Percentiles rank a stretch among this genome's conserved stretches.
Conservation (phyloP, 306 rosid genomes). For the Vachellia collinsii region DNA sequence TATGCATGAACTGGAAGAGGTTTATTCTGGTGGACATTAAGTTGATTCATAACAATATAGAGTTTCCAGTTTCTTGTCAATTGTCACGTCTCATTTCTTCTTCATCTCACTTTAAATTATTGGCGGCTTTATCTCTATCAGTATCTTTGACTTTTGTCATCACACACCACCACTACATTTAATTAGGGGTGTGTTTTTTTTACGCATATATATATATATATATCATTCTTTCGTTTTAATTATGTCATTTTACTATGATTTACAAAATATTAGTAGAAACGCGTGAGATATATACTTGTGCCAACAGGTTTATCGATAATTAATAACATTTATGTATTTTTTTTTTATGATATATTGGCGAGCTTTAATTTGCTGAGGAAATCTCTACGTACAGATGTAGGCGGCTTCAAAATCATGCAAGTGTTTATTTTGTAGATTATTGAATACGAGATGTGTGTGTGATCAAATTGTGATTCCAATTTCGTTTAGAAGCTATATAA, state of each 20-base stretch:
- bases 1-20: slow-evolving; percentile 37
- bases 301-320: background rate
- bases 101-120: slow-evolving; percentile 27
- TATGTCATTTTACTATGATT: background rate
- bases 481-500: background rate
- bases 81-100: slow-evolving; percentile 13
- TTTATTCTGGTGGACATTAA: slow-evolving; percentile 18
- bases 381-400: background rate
- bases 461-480: background rate
- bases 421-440: background rate
- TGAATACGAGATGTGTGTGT: background rate
- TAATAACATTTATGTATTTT: background rate
- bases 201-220: too few relatives aligned
- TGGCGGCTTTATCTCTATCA: slow-evolving; percentile 11
- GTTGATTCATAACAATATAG: slow-evolving; percentile 56
- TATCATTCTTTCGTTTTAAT: background rate
- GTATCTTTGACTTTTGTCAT: slow-evolving; percentile 30
- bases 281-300: background rate
- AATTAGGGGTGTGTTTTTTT: background rate
- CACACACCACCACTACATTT: slow-evolving; percentile 29
- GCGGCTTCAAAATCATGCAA: background rate
- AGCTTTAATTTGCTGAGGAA: background rate
- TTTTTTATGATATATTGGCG: background rate
- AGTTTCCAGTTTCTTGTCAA: slow-evolving; percentile 39
- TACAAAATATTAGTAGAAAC: background rate